phyloP scores from a whole-genome alignment of 441 rosid genomes.

The Isatis lusitanica region DNA sequence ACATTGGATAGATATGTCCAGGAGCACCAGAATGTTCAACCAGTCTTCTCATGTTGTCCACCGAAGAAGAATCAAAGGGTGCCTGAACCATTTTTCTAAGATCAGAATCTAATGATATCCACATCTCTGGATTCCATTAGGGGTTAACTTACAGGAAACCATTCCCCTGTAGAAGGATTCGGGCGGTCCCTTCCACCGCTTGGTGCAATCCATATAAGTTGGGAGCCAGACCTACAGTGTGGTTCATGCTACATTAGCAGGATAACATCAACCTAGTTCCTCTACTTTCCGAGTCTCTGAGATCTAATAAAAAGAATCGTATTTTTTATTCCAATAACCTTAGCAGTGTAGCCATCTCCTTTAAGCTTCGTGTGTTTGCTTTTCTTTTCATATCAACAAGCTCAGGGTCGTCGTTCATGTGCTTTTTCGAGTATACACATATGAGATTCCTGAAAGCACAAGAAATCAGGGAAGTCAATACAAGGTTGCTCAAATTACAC shows the following conservation, averaged over 20 bases:
- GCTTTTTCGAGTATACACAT: conserved; percentile 95
- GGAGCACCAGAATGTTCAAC: conserved; percentile 81
- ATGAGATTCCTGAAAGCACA: conserved; percentile 74
- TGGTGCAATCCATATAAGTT: conserved; percentile 90
- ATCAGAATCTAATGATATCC: conserved; percentile 42
- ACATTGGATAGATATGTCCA: conserved; percentile 82
- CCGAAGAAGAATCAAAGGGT: conserved; percentile 84
- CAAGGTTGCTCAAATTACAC: conserved; percentile 25
- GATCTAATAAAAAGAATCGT: background rate
- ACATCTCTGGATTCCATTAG: conserved; percentile 9
- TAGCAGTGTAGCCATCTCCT: conserved; percentile 90
- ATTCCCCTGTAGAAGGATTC: conserved; percentile 72
- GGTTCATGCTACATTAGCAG: conserved; percentile 21
- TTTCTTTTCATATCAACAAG: conserved; percentile 85
- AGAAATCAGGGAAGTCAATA: conserved; percentile 11
- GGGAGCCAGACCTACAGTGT: conserved; percentile 71
- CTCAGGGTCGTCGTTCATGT: conserved; percentile 90
- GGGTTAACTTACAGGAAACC: conserved; percentile 75
- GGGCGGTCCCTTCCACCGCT: conserved; percentile 99
- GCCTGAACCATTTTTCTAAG: conserved; percentile 52
- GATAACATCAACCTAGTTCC: background rate
- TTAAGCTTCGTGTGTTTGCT: conserved; percentile 88
- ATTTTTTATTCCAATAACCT: conserved; percentile 41
- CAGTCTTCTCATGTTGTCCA: conserved; percentile 95
- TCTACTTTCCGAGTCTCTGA: background rate